A percentile compares a stretch with the other conserved stretches of the same genome.
These are phyloP conservation scores for Hirsutella minnesotensis DNA, from an alignment of 2,329 filamentous ascomycete genomes.

Conservation along the genomic window DNA sequence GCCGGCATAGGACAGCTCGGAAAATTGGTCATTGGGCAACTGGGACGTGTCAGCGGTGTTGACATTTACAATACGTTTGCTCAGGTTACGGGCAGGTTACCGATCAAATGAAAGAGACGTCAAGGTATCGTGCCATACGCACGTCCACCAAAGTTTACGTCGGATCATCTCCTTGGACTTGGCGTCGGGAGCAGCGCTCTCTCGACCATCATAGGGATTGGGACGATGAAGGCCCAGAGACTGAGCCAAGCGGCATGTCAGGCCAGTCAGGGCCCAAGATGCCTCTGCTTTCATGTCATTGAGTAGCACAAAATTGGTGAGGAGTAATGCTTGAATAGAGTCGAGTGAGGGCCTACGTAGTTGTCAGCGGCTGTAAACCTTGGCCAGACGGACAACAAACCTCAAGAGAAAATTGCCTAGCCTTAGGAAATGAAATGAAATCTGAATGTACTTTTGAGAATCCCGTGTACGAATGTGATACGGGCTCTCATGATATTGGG, in stretches of 20 bases:
- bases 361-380: neutral
- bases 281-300: slow-evolving; percentile 62
- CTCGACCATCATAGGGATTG: slow-evolving; percentile 30
- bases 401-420: slow-evolving; percentile 51
- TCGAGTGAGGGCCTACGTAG: slow-evolving; percentile 45
- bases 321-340: slow-evolving; percentile 51
- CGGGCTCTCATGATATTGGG: slow-evolving; percentile 53
- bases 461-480: slow-evolving; percentile 49
- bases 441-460: slow-evolving; percentile 49
- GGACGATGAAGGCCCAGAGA: slow-evolving; percentile 48
- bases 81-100: slow-evolving; percentile 17
- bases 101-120: slow-evolving; percentile 55
- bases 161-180: slow-evolving; percentile 42
- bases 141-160: slow-evolving; percentile 51
- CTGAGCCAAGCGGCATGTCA: slow-evolving; percentile 54
- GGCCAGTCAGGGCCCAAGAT: slow-evolving; percentile 52
- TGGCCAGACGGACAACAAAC: slow-evolving; percentile 17
- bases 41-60: slow-evolving; percentile 11
- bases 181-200: slow-evolving; percentile 29
- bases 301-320: slow-evolving; percentile 50
- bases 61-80: neutral
- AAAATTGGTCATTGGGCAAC: slow-evolving; percentile 51
- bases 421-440: slow-evolving; percentile 53
- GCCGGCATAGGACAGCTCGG: slow-evolving; percentile 42
- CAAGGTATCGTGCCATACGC: slow-evolving; percentile 55